Conservation (phyloP, 2,329 filamentous ascomycete genomes). For the Trichoderma citrinoviride region DNA sequence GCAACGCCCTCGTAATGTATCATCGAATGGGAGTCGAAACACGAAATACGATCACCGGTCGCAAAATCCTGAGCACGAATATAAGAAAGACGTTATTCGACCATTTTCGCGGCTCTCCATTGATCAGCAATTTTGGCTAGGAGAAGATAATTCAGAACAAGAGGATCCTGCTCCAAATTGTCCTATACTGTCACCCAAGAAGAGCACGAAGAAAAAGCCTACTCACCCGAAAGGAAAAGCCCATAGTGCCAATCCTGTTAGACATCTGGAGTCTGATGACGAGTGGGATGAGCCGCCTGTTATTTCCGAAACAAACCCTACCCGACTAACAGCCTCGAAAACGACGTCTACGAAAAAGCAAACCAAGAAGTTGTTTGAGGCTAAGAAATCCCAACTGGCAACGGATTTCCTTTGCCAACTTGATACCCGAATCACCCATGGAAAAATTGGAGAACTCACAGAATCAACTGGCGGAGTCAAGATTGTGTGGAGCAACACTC, state of each 20-base stretch:
- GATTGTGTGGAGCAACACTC: slow-evolving; percentile 72
- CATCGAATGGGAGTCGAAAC: not conserved
- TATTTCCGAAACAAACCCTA: slow-evolving; percentile 18
- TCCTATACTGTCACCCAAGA: not conserved
- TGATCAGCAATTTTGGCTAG: not conserved
- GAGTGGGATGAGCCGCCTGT: slow-evolving; percentile 64
- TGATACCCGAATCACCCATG: slow-evolving; percentile 62
- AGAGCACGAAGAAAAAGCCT: slow-evolving; percentile 23
- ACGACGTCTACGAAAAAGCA: slow-evolving; percentile 31
- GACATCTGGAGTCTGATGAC: slow-evolving; percentile 57
- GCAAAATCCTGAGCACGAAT: not conserved
- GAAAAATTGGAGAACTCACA: slow-evolving; percentile 57
- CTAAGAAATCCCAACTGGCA: slow-evolving; percentile 61
- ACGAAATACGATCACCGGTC: not conserved
- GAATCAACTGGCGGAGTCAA: slow-evolving; percentile 66
- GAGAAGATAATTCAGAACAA: not conserved
- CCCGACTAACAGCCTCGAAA: too few species aligned
- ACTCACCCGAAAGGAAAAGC: slow-evolving; percentile 35
- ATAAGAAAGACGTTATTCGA: not conserved
- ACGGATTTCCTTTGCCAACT: slow-evolving; percentile 64
- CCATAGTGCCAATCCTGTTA: slow-evolving; percentile 54
- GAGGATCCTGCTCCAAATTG: not conserved
- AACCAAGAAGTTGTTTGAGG: slow-evolving; percentile 60
- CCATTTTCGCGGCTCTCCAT: not conserved
- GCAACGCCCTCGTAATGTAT: not conserved